Evolutionary conservation across 2,329 filamentous ascomycete species (phyloP), one percentile per base, ranked within the genome.

Genomic region (Graphilbum ipis-grandicollis): DNA sequence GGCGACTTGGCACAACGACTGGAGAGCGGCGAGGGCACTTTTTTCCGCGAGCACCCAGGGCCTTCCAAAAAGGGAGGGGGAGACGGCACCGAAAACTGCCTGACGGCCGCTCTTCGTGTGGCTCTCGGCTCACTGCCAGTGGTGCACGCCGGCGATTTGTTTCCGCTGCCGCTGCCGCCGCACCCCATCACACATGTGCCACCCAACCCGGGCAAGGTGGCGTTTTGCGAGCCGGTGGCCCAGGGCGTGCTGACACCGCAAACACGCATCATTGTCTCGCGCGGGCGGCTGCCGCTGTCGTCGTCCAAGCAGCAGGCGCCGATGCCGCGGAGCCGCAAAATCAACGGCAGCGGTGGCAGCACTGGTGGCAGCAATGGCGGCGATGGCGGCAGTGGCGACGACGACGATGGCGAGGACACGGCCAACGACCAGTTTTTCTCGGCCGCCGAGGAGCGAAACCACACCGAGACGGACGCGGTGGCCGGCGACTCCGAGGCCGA

Each of bases 381-480:
- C n/a, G n/a, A n/a, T n/a, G n/a, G 79, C 12, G 41, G 38, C 19
- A 82, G 92, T 39, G 84, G 92, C 48, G 31, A 23, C 15, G 69
- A 72, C 34, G 67, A 71, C 34, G 79, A 80, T 14, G 43, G 41
- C 22, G 82, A 92, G 39, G 84, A 93, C 48, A 84, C 80, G 1
- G 77, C 81, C 6, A 93, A 81, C 39, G 88, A 96, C 50, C 78
- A 85, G 47, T 94, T 94, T 59, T 94, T 74, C 55, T 94, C 88
- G 6, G 88, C 88, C 1, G 79, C 83, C 3, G 88, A 94, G 52
- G 85, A 93, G 44, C 70, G 75, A 18, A 58, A 70, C 42, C 71
- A 62, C 48, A 68, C 69, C 13, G 66, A 65, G 46, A 71, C 71
- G 12, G 67, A 72, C 39, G 7, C 31, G 30, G 38, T 63, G 64